Base-by-base conservation (phyloP, 441 rosid genomes). In the Adansonia grandidieri region DNA sequence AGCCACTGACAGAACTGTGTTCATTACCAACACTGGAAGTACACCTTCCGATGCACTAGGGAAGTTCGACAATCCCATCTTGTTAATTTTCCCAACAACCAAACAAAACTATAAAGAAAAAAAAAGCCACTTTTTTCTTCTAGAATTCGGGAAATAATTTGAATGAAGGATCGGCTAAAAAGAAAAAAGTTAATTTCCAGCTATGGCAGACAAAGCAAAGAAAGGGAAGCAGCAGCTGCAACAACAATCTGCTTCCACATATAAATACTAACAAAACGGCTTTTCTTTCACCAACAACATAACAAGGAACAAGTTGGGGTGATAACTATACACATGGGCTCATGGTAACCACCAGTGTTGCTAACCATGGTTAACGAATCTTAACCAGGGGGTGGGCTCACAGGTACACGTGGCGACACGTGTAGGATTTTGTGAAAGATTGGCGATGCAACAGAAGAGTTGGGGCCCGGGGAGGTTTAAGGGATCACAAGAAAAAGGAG, bases 31-130 rank as follows among this genome's bases (percentile, higher is more conserved):
- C 70, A 91, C 85, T 10, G 95, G 95, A 0, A 96, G 78, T 61
- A 91, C 82, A n/a, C 97, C 97, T 69, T 89, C 97, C 0, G 90
- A 74, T 11, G 91, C 82, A 69, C 84, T 81, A 0, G 92, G 97
- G 75, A 89, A 92, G 44, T 85, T 90, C 10, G 93, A 89, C 58
- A 94, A 84, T 9, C 99, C 99, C 99, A 96, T 95, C 15, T n/a
- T 9, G 57, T 51, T 69, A 24, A 24, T 24, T 72, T 53, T 48
- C 28, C 19, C 22, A 0, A 40, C 13, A 65, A 65, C 17, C 28
- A 47, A 40, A 67, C 22, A 71, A 51, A 72, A 4, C 5, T 14
- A 53, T 53, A 15, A 14, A 14, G 2, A 53, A 24, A 53, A 4
- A 24, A 53, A 53, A 79, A 37, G 56, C 5, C 20, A 32, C 22